Evolutionary conservation across 768 basidiomycete species (phyloP).

Genomic region (Hirschioporus abietinus): DNA sequence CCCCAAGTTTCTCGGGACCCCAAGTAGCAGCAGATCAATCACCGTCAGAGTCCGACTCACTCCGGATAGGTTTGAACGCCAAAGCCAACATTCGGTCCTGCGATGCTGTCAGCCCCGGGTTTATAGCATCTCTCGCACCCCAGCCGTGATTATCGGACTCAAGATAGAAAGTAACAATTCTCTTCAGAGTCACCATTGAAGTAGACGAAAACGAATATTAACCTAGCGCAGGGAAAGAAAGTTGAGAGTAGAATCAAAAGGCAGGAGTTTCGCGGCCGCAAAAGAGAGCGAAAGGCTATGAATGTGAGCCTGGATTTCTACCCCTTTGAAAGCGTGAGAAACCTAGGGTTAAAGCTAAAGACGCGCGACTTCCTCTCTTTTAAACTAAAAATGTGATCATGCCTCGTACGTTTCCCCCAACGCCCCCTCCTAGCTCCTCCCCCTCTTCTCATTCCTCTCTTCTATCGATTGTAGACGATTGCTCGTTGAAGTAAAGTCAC

Average conservation of each 20-base stretch:
- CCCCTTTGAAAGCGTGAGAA: background rate
- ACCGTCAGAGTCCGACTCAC: background rate
- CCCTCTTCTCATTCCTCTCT: background rate
- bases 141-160: background rate
- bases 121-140: background rate
- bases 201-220: background rate
- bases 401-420: background rate
- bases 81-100: no score
- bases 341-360: background rate
- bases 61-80: background rate
- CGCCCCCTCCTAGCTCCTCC: constrained; percentile 1
- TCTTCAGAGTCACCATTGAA: background rate
- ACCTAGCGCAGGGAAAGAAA: background rate
- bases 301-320: background rate
- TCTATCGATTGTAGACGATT: constrained; percentile 12
- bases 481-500: background rate
- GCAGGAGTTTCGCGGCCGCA: background rate
- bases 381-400: background rate
- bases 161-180: background rate
- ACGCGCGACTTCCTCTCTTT: background rate
- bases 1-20: background rate
- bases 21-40: background rate
- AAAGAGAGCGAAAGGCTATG: background rate
- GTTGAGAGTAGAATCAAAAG: background rate
- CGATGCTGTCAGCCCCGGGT: background rate